These are phyloP conservation scores for Lasiodiplodia gonubiensis DNA, from an alignment of 2,329 filamentous ascomycete genomes.

Conservation along the genomic window DNA sequence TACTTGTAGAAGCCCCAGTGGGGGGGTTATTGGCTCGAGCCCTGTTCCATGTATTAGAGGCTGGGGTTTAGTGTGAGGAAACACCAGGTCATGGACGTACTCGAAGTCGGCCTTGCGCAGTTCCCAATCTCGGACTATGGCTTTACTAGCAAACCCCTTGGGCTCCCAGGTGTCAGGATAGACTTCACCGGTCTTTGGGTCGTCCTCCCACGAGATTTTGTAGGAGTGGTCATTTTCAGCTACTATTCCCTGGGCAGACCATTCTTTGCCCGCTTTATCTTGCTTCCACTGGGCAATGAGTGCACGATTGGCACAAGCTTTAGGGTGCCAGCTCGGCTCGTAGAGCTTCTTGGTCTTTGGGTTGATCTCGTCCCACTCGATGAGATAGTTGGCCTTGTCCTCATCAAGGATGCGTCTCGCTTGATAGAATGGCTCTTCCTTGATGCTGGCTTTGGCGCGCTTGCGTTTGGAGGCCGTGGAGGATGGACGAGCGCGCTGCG, in stretches of 20 bases:
- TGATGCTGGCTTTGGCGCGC: neutral
- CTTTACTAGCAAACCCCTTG: neutral
- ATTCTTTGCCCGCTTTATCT: neutral
- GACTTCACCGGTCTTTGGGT: slow-evolving; percentile 18
- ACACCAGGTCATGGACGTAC: neutral
- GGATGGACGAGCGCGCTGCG: neutral
- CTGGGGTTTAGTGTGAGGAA: neutral
- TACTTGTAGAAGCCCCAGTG: too few species aligned
- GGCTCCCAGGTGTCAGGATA: slow-evolving; percentile 16
- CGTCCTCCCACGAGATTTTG: slow-evolving; percentile 3
- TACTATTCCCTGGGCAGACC: slow-evolving; percentile 2
- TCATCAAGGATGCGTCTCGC: slow-evolving; percentile 41
- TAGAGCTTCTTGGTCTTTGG: slow-evolving; percentile 56
- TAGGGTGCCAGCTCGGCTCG: slow-evolving; percentile 59
- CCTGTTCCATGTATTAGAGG: too few species aligned
- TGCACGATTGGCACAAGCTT: slow-evolving; percentile 41
- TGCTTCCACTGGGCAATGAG: slow-evolving; percentile 45
- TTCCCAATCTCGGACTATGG: slow-evolving; percentile 1
- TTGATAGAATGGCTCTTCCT: neutral
- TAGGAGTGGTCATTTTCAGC: neutral
- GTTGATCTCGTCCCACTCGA: slow-evolving; percentile 62
- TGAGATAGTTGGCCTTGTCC: slow-evolving; percentile 52
- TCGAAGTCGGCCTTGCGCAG: neutral
- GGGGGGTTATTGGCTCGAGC: neutral
- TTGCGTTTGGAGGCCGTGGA: neutral